Conservation (phyloP, 495 filamentous ascomycete species). For the Xylona heveae region DNA sequence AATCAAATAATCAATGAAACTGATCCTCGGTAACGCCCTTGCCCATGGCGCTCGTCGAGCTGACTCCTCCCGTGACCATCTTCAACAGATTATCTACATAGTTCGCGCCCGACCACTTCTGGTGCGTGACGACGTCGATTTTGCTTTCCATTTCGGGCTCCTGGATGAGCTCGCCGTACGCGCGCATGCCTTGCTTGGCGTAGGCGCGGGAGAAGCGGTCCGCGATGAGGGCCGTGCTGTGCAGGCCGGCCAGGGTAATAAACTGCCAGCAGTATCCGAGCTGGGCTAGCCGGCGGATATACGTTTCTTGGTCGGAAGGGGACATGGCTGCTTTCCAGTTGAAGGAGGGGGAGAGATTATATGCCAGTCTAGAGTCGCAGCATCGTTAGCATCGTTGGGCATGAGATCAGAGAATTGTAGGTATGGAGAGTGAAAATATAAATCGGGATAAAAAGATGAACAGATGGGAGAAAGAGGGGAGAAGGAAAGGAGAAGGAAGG, state of each 20-base stretch:
- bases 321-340: constrained; percentile 99
- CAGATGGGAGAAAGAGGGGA: not conserved
- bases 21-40: constrained; percentile 97
- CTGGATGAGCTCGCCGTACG: constrained; percentile 90
- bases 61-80: constrained; percentile 92
- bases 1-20: constrained; percentile 55
- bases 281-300: constrained; percentile 68
- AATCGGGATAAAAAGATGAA: not conserved
- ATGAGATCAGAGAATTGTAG: not conserved
- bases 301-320: constrained; percentile 82
- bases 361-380: constrained; percentile 51
- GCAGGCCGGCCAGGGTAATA: constrained; percentile 95
- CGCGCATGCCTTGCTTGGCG: constrained; percentile 67
- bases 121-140: constrained; percentile 91
- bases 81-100: constrained; percentile 88
- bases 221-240: constrained; percentile 80
- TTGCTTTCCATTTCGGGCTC: constrained; percentile 85
- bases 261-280: constrained; percentile 99
- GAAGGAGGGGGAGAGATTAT: constrained; percentile 96
- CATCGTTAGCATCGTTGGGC: constrained; percentile 7
- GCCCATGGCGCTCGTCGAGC: constrained; percentile 84
- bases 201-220: constrained; percentile 78
- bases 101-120: constrained; percentile 93
- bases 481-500: not conserved
- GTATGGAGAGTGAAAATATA: constrained; percentile 6